phyloP scores from a whole-genome alignment of 495 filamentous ascomycete species.

The Aspergillus kassunensis region DNA sequence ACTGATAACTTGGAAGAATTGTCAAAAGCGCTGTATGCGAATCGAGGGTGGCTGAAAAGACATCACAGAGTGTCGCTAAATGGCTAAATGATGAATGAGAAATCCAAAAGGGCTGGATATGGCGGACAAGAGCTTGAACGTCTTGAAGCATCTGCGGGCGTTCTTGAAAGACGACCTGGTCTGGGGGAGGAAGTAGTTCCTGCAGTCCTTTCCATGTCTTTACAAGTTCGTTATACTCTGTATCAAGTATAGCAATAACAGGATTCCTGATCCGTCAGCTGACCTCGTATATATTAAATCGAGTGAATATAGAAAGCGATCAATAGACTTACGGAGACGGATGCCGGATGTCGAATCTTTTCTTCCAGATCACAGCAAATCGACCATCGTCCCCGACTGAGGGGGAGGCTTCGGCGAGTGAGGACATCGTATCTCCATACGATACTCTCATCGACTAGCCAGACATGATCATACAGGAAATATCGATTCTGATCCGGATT shows the following conservation, averaged over 20 bases:
- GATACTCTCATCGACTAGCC: slow-evolving; percentile 22
- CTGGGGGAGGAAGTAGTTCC: slow-evolving; percentile 27
- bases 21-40: slow-evolving; percentile 34
- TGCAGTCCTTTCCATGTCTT: slow-evolving; percentile 43
- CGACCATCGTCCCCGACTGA: slow-evolving; percentile 15
- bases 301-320: too few species aligned
- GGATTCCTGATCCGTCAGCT: slow-evolving; percentile 24
- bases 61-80: slow-evolving; percentile 31
- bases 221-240: slow-evolving; percentile 43
- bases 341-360: slow-evolving; percentile 20
- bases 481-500: neutral
- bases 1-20: slow-evolving; percentile 32
- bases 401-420: slow-evolving; percentile 7
- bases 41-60: slow-evolving; percentile 34
- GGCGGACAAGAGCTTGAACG: slow-evolving; percentile 28
- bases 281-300: too few species aligned
- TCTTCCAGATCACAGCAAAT: slow-evolving; percentile 16
- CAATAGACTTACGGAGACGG: slow-evolving; percentile 23
- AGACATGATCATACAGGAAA: slow-evolving; percentile 16
- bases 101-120: slow-evolving; percentile 30
- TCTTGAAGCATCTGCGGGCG: slow-evolving; percentile 33
- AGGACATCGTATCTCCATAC: slow-evolving; percentile 16
- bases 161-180: slow-evolving; percentile 32
- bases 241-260: slow-evolving; percentile 38
- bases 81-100: slow-evolving; percentile 29